Percentiles rank a stretch among this genome's conserved stretches.
These are phyloP conservation scores for Gnaphalium uliginosum DNA, from an alignment of 129 eudicot species.

Conservation along the genomic window DNA sequence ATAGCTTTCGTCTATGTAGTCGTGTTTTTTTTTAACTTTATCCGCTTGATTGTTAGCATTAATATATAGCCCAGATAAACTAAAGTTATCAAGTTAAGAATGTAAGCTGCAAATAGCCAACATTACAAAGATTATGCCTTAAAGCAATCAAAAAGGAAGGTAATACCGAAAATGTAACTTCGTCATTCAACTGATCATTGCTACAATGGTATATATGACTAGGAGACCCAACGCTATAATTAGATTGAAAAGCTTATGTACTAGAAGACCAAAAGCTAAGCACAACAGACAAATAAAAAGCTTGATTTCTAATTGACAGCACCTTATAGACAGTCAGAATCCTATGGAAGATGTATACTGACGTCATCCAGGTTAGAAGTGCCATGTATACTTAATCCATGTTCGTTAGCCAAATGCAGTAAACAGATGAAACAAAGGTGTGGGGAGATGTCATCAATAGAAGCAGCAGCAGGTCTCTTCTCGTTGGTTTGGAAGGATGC, in stretches of 20 bases:
- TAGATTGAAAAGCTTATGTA: not conserved
- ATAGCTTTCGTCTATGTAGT: not conserved
- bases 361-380: constrained; percentile 57
- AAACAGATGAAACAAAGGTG: constrained; percentile 78
- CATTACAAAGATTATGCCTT: not conserved
- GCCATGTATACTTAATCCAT: constrained; percentile 58
- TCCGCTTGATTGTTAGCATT: not conserved
- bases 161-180: not conserved
- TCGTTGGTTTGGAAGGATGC: constrained; percentile 44
- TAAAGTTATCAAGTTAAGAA: not conserved
- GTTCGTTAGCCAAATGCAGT: constrained; percentile 77
- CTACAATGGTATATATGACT: constrained; percentile 2
- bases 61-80: not conserved
- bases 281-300: constrained; percentile 16
- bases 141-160: not conserved
- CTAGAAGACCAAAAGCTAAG: constrained; percentile 19
- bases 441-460: constrained; percentile 55
- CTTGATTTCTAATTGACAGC: not conserved
- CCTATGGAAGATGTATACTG: constrained; percentile 42
- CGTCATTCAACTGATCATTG: constrained; percentile 15
- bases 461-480: constrained; percentile 46
- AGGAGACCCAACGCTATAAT: not conserved
- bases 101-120: not conserved
- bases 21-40: not conserved
- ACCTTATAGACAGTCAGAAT: not conserved